Evolutionary conservation across 2,329 filamentous ascomycete genomes (phyloP).

Genomic region (Geoglossum cookeanum): DNA sequence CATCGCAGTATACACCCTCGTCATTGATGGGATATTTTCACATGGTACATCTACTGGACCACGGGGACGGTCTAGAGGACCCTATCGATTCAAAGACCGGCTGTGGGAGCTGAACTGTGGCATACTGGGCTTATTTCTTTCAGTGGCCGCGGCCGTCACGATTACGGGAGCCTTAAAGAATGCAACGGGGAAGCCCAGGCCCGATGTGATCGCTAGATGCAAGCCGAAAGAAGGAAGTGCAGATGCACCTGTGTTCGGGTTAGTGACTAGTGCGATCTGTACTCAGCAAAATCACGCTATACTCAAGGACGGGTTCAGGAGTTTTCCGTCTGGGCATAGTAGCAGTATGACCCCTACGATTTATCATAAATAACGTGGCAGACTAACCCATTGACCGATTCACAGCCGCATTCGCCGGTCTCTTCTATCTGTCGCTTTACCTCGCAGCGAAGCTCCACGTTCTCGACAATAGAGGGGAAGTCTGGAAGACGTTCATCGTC

Average conservation of each 20-base stretch:
- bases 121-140: slow-evolving; percentile 34
- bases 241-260: slow-evolving; percentile 21
- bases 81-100: slow-evolving; percentile 34
- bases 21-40: slow-evolving; percentile 39
- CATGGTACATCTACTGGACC: slow-evolving; percentile 21
- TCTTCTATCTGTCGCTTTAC: slow-evolving; percentile 40
- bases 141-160: slow-evolving; percentile 34
- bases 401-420: slow-evolving; percentile 35
- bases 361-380: slow-evolving; percentile 11
- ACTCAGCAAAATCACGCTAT: slow-evolving; percentile 29
- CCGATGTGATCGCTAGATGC: slow-evolving; percentile 39
- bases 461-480: slow-evolving; percentile 38
- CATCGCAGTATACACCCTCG: slow-evolving; percentile 35
- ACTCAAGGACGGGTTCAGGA: slow-evolving; percentile 39
- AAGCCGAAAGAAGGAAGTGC: slow-evolving; percentile 18
- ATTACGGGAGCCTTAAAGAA: slow-evolving; percentile 39
- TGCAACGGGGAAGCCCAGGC: slow-evolving; percentile 37
- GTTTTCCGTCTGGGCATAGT: slow-evolving; percentile 38
- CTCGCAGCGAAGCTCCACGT: slow-evolving; percentile 39
- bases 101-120: slow-evolving; percentile 45
- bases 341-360: slow-evolving; percentile 25
- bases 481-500: slow-evolving; percentile 38
- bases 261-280: slow-evolving; percentile 31
- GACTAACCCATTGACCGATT: neutral
- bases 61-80: slow-evolving; percentile 12